These are phyloP conservation scores for Eucalyptus marginata DNA, from an alignment of 345 rosid genomes.

Conservation along the genomic window DNA sequence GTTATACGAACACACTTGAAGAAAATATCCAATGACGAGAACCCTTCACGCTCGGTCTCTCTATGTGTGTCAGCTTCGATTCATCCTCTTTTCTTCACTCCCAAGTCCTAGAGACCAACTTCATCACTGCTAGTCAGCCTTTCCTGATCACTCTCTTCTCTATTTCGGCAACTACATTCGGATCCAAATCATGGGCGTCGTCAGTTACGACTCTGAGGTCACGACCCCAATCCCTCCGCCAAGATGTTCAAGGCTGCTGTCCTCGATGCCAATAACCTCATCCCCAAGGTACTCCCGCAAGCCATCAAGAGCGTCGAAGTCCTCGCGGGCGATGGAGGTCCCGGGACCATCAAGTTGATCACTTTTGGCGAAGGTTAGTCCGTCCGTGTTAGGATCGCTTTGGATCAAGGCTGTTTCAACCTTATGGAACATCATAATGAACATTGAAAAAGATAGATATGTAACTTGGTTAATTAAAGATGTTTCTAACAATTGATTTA, in stretches of 20 bases:
- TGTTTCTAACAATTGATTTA: background rate
- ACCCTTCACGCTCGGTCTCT: background rate
- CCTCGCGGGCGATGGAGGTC: conserved; percentile 22
- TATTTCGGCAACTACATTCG: background rate
- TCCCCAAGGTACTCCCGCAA: conserved; percentile 18
- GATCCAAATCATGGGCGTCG: background rate
- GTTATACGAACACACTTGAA: too few relatives aligned
- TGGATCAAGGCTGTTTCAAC: background rate
- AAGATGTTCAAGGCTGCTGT: conserved; percentile 2
- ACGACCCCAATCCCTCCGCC: background rate
- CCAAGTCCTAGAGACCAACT: background rate
- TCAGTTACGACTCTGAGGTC: background rate
- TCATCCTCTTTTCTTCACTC: background rate
- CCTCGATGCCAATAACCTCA: conserved; percentile 5
- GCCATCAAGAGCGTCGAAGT: conserved; percentile 6
- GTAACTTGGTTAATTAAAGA: background rate
- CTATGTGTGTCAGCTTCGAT: background rate
- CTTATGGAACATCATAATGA: background rate
- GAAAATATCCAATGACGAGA: too few relatives aligned
- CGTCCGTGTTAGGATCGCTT: background rate
- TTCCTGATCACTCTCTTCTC: background rate
- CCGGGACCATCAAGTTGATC: conserved; percentile 13
- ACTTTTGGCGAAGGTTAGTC: background rate
- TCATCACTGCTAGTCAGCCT: background rate
- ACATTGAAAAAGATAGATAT: background rate